Evolutionary conservation across 2,329 filamentous ascomycete species (phyloP).

Genomic region (Aspergillus neoniger): DNA sequence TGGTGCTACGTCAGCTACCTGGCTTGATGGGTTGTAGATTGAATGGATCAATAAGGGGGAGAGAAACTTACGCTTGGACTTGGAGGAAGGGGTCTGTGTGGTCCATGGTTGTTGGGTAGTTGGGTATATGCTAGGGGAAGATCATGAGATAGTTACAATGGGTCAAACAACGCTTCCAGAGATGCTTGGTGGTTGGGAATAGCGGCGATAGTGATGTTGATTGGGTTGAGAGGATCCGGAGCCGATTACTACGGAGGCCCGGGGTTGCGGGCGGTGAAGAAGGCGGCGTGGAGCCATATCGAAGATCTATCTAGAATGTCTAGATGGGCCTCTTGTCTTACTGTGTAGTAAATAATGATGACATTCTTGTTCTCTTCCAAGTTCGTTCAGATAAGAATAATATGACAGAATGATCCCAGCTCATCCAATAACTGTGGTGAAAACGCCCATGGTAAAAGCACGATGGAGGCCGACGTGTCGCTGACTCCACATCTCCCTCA

Average conservation of each 20-base stretch:
- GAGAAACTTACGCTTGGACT: constrained; percentile 46
- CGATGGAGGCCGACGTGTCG: constrained; percentile 27
- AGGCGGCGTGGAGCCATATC: background rate
- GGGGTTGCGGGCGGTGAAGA: background rate
- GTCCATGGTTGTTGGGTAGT: constrained; percentile 32
- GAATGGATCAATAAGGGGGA: background rate
- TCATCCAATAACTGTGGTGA: constrained; percentile 21
- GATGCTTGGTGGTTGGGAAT: background rate
- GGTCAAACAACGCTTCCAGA: background rate
- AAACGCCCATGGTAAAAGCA: constrained; percentile 23
- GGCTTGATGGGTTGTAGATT: background rate
- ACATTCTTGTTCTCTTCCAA: background rate
- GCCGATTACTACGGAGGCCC: background rate
- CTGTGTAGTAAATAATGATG: background rate
- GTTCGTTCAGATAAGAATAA: background rate
- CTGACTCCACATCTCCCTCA: constrained; percentile 33
- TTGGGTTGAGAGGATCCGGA: background rate
- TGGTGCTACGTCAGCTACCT: constrained; percentile 13
- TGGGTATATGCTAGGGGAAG: background rate
- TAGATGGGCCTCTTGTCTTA: background rate
- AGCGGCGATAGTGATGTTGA: background rate
- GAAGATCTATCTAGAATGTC: background rate
- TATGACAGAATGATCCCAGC: constrained; percentile 4
- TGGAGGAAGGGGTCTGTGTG: constrained; percentile 50
- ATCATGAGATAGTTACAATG: background rate